Conservation (phyloP, 2,329 filamentous ascomycete genomes). For the Atkinsonella hypoxylon region DNA sequence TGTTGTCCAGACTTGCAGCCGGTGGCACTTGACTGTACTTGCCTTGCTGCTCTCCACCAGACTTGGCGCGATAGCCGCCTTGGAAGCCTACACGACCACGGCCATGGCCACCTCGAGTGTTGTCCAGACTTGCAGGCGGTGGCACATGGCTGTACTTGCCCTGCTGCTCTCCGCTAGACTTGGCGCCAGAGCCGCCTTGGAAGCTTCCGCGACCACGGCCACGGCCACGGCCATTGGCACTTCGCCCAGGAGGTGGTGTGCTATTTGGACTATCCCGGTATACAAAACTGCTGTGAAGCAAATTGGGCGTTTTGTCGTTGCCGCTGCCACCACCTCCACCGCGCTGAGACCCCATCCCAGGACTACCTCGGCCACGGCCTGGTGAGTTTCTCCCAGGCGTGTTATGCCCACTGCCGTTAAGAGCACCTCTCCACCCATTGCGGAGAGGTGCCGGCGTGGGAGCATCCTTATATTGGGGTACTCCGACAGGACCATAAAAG, state of each 20-base stretch:
- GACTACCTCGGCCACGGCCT: slow-evolving; percentile 27
- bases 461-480: slow-evolving; percentile 50
- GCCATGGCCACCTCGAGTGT: slow-evolving; percentile 21
- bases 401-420: slow-evolving; percentile 31
- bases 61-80: slow-evolving; percentile 13
- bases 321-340: slow-evolving; percentile 17
- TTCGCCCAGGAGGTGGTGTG: slow-evolving; percentile 14
- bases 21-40: slow-evolving; percentile 48
- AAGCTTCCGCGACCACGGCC: slow-evolving; percentile 21
- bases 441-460: slow-evolving; percentile 41
- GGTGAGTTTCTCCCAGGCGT: slow-evolving; percentile 23
- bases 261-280: slow-evolving; percentile 32
- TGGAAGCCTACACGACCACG: slow-evolving; percentile 22
- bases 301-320: slow-evolving; percentile 19
- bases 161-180: slow-evolving; percentile 11
- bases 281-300: slow-evolving; percentile 40
- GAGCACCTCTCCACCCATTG: slow-evolving; percentile 45
- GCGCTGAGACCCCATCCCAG: slow-evolving; percentile 24
- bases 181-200: slow-evolving; percentile 15
- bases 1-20: slow-evolving; percentile 40
- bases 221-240: slow-evolving; percentile 14
- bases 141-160: slow-evolving; percentile 42
- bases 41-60: slow-evolving; percentile 11
- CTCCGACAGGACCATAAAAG: slow-evolving; percentile 44
- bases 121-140: slow-evolving; percentile 46